Percentiles rank a stretch among this genome's conserved stretches.
Evolutionary conservation across 139 green algal genomes (phyloP).

Genomic region (Haematococcus sp.): DNA sequence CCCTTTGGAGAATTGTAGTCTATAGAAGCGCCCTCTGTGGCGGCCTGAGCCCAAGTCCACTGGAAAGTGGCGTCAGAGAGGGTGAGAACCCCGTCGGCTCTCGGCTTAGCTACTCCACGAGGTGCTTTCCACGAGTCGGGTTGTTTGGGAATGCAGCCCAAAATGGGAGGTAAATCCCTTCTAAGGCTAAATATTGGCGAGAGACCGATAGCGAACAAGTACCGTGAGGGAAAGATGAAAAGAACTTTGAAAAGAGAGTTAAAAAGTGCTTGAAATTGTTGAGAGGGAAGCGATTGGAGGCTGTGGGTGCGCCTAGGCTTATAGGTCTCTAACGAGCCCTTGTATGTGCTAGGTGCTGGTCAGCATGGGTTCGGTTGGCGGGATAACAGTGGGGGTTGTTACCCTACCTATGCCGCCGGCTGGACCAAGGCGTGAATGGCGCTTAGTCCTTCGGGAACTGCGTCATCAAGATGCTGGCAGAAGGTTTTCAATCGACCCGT

Average conservation of each 20-base stretch:
- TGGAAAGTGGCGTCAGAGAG: conserved; percentile 82
- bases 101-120: conserved; percentile 61
- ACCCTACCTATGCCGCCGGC: conserved; percentile 50
- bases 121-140: conserved; percentile 80
- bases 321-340: conserved; percentile 60
- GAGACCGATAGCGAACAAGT: conserved; percentile 96
- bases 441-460: conserved; percentile 67
- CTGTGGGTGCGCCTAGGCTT: conserved; percentile 68
- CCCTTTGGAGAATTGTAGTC: conserved; percentile 81
- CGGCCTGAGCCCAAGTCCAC: conserved; percentile 61
- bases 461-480: conserved; percentile 78
- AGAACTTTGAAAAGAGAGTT: conserved; percentile 97
- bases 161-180: conserved; percentile 92
- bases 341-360: conserved; percentile 73
- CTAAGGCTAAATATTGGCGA: conserved; percentile 91
- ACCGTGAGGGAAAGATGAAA: conserved; percentile 97
- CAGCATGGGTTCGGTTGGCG: conserved; percentile 78
- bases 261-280: conserved; percentile 96
- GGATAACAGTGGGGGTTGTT: conserved; percentile 66
- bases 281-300: conserved; percentile 84
- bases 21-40: conserved; percentile 75
- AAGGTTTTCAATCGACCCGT: conserved; percentile 80
- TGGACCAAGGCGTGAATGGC: conserved; percentile 69
- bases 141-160: conserved; percentile 92
- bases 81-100: conserved; percentile 83